These are phyloP conservation scores for Rhynchosporium secalis DNA, from an alignment of 2,329 filamentous ascomycete genomes.

Conservation along the genomic window DNA sequence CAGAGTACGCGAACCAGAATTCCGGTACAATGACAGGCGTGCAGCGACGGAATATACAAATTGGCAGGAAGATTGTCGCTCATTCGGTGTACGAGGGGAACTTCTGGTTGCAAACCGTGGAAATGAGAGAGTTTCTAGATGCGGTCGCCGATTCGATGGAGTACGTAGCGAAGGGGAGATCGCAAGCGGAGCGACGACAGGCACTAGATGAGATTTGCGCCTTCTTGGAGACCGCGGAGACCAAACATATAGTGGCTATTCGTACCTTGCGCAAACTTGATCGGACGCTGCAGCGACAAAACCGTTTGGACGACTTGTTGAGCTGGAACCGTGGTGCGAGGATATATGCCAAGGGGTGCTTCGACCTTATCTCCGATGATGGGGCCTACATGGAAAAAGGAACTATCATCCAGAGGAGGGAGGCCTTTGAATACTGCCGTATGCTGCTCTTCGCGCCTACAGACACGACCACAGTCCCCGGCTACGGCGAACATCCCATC, in stretches of 20 bases:
- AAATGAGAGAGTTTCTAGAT: neutral
- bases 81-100: neutral
- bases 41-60: neutral
- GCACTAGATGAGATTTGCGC: slow-evolving; percentile 48
- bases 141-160: neutral
- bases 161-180: neutral
- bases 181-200: neutral
- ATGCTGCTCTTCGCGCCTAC: neutral
- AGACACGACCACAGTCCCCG: neutral
- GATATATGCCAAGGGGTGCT: slow-evolving; percentile 47
- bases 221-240: slow-evolving; percentile 46
- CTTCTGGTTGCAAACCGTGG: neutral
- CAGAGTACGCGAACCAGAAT: neutral
- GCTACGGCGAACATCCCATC: neutral
- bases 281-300: neutral
- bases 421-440: neutral
- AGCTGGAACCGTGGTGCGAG: neutral
- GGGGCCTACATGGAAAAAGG: neutral
- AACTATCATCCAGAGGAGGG: neutral
- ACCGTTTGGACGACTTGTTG: neutral
- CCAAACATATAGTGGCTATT: slow-evolving; percentile 44
- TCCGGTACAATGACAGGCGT: neutral
- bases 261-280: neutral
- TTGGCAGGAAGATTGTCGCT: neutral
- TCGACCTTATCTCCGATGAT: slow-evolving; percentile 47